Evolutionary conservation across 2,329 filamentous ascomycete species (phyloP).

Genomic region (Cytospora chrysosperma): DNA sequence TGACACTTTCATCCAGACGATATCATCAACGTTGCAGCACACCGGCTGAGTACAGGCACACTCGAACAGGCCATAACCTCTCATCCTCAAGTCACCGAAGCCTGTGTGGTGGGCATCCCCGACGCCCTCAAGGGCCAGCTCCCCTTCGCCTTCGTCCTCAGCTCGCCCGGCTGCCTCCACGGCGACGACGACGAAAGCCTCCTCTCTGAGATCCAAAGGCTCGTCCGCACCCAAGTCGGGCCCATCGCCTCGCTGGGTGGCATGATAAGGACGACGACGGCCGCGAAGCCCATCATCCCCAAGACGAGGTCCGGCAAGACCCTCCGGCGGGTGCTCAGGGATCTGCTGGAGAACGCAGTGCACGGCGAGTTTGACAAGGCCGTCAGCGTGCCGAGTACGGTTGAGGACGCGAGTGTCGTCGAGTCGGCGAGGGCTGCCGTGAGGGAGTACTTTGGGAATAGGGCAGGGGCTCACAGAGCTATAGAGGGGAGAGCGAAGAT

Average conservation of each 20-base stretch:
- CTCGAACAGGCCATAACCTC: conserved; percentile 90
- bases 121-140: conserved; percentile 86
- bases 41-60: conserved; percentile 84
- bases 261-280: conserved; percentile 60
- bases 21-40: conserved; percentile 93
- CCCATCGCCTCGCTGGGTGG: conserved; percentile 84
- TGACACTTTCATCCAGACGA: conserved; percentile 56
- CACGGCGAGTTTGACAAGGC: conserved; percentile 69
- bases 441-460: conserved; percentile 69
- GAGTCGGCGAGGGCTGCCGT: conserved; percentile 71
- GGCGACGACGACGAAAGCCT: conserved; percentile 50
- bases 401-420: conserved; percentile 77
- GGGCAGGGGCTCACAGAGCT: conserved; percentile 41
- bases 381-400: conserved; percentile 76
- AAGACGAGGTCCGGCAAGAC: conserved; percentile 94
- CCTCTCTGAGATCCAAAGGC: conserved; percentile 63
- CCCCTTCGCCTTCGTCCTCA: conserved; percentile 78
- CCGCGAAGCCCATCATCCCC: conserved; percentile 79
- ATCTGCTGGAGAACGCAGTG: conserved; percentile 80
- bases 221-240: conserved; percentile 79
- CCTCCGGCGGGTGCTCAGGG: conserved; percentile 74
- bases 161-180: conserved; percentile 51
- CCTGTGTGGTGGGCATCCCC: conserved; percentile 81
- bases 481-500: conserved; percentile 53
- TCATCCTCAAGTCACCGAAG: conserved; percentile 77